Evolutionary conservation across 805 yeast genomes (phyloP).

Genomic region (Sugiyamaella americana): DNA sequence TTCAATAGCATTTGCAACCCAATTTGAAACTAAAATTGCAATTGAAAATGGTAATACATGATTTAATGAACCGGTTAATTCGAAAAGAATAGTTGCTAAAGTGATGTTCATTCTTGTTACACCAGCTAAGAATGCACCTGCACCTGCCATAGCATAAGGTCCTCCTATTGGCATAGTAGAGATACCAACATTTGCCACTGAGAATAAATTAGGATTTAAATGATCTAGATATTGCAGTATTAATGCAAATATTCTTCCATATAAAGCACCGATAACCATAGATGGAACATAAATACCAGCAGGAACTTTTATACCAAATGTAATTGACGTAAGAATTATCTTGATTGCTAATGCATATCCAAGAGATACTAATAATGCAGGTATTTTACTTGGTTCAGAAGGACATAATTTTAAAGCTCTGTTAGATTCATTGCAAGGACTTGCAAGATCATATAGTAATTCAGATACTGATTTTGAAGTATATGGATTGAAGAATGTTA

Average conservation of each 20-base stretch:
- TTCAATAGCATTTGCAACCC: slow-evolving; percentile 50
- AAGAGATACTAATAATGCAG: slow-evolving; percentile 33
- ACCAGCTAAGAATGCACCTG: slow-evolving; percentile 92
- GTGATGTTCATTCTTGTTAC: slow-evolving; percentile 89
- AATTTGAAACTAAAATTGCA: slow-evolving; percentile 50
- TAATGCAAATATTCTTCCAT: slow-evolving; percentile 48
- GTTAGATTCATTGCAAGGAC: slow-evolving; percentile 36
- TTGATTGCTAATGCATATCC: slow-evolving; percentile 41
- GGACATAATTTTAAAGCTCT: slow-evolving; percentile 25
- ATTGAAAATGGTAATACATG: slow-evolving; percentile 53
- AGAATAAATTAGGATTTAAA: slow-evolving; percentile 22
- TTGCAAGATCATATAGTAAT: slow-evolving; percentile 43
- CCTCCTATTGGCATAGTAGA: slow-evolving; percentile 57
- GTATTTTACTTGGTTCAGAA: slow-evolving; percentile 25
- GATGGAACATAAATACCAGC: slow-evolving; percentile 59
- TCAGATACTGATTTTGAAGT: slow-evolving; percentile 47
- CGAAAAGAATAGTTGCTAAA: slow-evolving; percentile 89
- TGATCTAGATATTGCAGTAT: slow-evolving; percentile 36
- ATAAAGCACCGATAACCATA: slow-evolving; percentile 57
- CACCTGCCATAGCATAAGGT: slow-evolving; percentile 91
- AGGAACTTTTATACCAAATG: slow-evolving; percentile 55
- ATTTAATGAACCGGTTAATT: slow-evolving; percentile 50
- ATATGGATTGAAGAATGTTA: slow-evolving; percentile 45
- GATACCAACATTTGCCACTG: background rate
- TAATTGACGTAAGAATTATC: slow-evolving; percentile 42